Conservation (phyloP, 2,329 filamentous ascomycete genomes). For the Ceratocystis huliohia region DNA sequence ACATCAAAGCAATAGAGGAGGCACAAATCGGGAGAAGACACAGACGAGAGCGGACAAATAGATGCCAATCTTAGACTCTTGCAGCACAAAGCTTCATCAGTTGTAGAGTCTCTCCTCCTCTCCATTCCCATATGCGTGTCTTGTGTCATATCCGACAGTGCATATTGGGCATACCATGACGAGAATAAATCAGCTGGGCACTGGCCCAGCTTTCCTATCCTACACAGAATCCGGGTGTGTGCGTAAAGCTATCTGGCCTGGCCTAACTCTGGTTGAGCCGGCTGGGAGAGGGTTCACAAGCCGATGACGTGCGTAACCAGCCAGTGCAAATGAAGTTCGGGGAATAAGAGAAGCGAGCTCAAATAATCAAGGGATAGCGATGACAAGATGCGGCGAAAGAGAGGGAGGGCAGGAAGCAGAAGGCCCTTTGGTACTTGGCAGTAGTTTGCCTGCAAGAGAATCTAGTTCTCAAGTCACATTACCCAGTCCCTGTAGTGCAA, state of each 20-base stretch:
- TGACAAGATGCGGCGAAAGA: too few species aligned
- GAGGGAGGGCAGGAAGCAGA: too few species aligned
- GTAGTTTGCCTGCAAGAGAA: too few species aligned
- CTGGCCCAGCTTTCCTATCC: not conserved
- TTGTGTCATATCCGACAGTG: not conserved
- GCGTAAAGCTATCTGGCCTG: not conserved
- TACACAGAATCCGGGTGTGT: not conserved
- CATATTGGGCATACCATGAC: not conserved
- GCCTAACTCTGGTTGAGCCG: not conserved
- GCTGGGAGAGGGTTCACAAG: not conserved
- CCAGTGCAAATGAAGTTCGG: not conserved
- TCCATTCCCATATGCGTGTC: not conserved
- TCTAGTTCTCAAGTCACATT: too few species aligned
- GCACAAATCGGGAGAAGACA: not conserved
- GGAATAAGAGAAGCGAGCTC: too few species aligned
- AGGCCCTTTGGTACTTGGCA: too few species aligned
- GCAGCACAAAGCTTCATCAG: not conserved
- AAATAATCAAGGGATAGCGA: too few species aligned
- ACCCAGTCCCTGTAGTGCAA: too few species aligned
- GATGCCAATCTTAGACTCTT: not conserved
- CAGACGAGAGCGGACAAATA: not conserved
- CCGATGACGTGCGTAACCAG: slow-evolving; percentile 1
- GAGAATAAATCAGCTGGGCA: not conserved
- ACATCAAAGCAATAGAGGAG: too few species aligned
- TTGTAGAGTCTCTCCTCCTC: not conserved